Conservation (phyloP, 225 moss, liverwort and hornwort species). For the Ulota crispa region DNA sequence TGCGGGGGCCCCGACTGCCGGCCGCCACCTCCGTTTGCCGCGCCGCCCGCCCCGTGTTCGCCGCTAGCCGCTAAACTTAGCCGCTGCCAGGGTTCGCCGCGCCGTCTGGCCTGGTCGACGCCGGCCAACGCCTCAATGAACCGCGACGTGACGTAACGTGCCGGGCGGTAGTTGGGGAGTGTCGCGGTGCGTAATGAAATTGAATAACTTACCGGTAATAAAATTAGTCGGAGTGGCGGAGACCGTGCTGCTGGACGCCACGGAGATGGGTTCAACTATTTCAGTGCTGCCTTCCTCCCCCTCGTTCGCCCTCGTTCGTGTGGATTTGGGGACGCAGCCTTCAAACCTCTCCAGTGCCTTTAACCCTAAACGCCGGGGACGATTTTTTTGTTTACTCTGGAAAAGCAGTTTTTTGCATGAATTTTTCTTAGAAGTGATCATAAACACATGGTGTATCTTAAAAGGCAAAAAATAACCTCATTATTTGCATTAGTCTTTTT, state of each 20-base stretch:
- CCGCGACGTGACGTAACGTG: background rate
- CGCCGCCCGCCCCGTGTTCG: background rate
- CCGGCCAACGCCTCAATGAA: no score
- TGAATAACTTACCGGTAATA: background rate
- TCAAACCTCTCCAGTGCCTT: conserved; percentile 15
- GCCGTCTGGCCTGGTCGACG: no score
- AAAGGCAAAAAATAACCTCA: no score
- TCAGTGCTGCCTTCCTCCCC: background rate
- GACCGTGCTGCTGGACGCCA: conserved; percentile 27
- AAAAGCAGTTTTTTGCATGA: no score
- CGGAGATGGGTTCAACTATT: conserved; percentile 31
- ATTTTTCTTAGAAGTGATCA: no score
- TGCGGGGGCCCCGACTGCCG: background rate
- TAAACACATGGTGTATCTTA: no score
- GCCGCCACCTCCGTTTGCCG: background rate
- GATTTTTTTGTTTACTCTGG: no score
- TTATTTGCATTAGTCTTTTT: no score
- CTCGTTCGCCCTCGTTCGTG: conserved; percentile 19
- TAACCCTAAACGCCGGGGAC: no score
- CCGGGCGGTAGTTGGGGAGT: background rate
- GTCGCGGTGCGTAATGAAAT: no score
- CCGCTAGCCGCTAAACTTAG: background rate
- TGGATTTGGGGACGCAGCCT: conserved; percentile 17
- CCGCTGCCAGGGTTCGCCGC: background rate
- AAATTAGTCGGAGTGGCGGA: background rate